These are phyloP conservation scores for Parastagonospora nodorum DNA, from an alignment of 2,329 filamentous ascomycete species.

Conservation along the genomic window DNA sequence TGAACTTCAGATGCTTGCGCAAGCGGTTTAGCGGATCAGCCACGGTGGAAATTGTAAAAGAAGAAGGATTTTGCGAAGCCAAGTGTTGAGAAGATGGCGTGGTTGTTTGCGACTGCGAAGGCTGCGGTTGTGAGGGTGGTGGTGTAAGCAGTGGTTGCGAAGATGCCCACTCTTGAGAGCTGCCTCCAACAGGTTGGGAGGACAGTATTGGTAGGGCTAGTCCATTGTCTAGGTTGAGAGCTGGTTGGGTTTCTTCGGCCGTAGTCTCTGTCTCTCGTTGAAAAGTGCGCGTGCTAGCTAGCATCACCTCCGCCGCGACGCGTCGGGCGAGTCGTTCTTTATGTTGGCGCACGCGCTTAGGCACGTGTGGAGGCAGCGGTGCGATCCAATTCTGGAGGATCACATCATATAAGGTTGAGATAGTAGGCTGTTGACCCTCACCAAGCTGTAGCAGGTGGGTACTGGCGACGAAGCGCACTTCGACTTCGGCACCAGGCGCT, in stretches of 20 bases:
- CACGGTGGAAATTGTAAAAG: conserved; percentile 19
- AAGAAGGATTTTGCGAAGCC: conserved; percentile 15
- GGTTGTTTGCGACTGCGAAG: conserved; percentile 7
- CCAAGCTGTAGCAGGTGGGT: conserved; percentile 15
- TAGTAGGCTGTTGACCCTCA: conserved; percentile 12
- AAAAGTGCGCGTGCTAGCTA: conserved; percentile 39
- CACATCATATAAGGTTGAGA: conserved; percentile 36
- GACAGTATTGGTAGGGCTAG: conserved; percentile 25
- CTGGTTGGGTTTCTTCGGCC: conserved; percentile 11
- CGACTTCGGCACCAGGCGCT: not conserved
- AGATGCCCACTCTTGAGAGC: not conserved
- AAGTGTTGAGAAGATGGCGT: conserved; percentile 4
- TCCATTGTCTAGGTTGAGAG: conserved; percentile 11
- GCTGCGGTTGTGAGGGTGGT: conserved; percentile 3
- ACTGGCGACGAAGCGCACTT: conserved; percentile 25
- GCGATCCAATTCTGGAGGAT: conserved; percentile 41
- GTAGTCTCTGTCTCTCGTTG: conserved; percentile 7
- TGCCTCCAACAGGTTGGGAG: conserved; percentile 15
- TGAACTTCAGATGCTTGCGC: conserved; percentile 44
- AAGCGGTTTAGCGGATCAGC: conserved; percentile 39
- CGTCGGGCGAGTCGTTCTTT: conserved; percentile 41
- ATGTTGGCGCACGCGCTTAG: conserved; percentile 30
- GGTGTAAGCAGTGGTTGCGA: conserved; percentile 4
- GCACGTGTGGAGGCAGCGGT: conserved; percentile 29
- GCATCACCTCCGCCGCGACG: conserved; percentile 44